A percentile compares a stretch with the other conserved stretches of the same genome.
These are phyloP conservation scores for Agaricus blazei DNA, from an alignment of 768 basidiomycete species.

Conservation along the genomic window DNA sequence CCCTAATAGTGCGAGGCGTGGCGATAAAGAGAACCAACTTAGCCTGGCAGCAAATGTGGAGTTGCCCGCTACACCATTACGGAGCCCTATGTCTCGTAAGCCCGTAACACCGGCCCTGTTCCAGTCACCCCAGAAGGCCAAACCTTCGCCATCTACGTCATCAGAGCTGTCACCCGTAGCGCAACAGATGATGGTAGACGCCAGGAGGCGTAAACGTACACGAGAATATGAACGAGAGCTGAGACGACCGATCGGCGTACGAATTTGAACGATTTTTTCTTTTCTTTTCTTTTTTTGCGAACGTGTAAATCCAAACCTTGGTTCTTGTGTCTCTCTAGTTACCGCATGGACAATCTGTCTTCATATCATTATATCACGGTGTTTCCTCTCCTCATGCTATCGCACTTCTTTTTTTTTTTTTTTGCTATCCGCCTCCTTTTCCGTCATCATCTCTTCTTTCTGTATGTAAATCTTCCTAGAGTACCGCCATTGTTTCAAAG, in stretches of 20 bases:
- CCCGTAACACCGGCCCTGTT: slow-evolving; percentile 40
- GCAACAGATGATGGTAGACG: slow-evolving; percentile 60
- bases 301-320: not conserved
- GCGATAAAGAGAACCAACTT: slow-evolving; percentile 37
- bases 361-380: not conserved
- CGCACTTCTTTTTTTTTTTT: slow-evolving; percentile 1
- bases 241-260: not conserved
- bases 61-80: slow-evolving; percentile 41
- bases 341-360: slow-evolving; percentile 1
- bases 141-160: slow-evolving; percentile 63
- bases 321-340: slow-evolving; percentile 1
- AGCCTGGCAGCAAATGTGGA: slow-evolving; percentile 29
- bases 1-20: slow-evolving; percentile 5
- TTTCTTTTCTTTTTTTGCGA: not conserved
- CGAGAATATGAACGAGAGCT: slow-evolving; percentile 28
- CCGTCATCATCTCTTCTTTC: not conserved
- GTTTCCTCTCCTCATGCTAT: slow-evolving; percentile 3
- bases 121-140: slow-evolving; percentile 35
- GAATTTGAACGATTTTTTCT: slow-evolving; percentile 3
- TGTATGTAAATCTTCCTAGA: not conserved
- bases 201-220: slow-evolving; percentile 41
- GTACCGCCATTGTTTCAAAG: no score
- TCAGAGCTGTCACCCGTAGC: slow-evolving; percentile 70
- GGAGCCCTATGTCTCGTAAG: slow-evolving; percentile 29
- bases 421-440: not conserved